Evolutionary conservation across 2,329 filamentous ascomycete species (phyloP), one percentile per base, ranked within the genome.

Genomic region (Knufia fluminis): DNA sequence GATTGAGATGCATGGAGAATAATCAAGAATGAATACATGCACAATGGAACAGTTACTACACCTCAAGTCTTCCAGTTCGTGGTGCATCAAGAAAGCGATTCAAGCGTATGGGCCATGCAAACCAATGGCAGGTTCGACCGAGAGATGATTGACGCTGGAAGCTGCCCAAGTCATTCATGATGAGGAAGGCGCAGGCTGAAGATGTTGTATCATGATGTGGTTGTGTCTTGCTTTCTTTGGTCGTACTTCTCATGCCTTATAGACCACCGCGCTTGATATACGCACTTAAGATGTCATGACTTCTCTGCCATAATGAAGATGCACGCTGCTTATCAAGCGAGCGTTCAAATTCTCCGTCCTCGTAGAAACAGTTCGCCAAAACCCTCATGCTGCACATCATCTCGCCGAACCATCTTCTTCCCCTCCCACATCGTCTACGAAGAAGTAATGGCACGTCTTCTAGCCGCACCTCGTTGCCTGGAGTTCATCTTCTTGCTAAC

Each of bases 381-480:
- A 16, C 10, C 19, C 33, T 32, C 12, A 19, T 33, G n/a, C 24
- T 16, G 14, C 3, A 28, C 7, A 42, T 16, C 14, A 40, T 42
- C 22, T n/a, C 14, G 14, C n/a, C 26, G 3, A 7, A n/a, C 22
- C 22, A 24, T 28, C 22, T 16, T 10, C 10, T 28, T 26, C 8
- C 19, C 17, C 40, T 14, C 14, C 22, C 10, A 23, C 20, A 19
- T n/a, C 19, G 16, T 35, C 39, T 50, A 56, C 51, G 58, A 54
- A 62, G 75, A 69, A 60, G 77, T 78, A 67, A 83, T 78, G 62
- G 79, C 78, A 67, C 73, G 73, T 69, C 78, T 76, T 67, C 73
- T 67, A 66, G 77, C 73, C 64, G 72, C 68, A 64, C 88, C 92
- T 71, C 90, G 89, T 82, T 98, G 92, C 79, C 91, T 86, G 67